A percentile compares a stretch with the other conserved stretches of the same genome.
Evolutionary conservation across 768 basidiomycete species (phyloP).

Genomic region (Trametes gibbosa): DNA sequence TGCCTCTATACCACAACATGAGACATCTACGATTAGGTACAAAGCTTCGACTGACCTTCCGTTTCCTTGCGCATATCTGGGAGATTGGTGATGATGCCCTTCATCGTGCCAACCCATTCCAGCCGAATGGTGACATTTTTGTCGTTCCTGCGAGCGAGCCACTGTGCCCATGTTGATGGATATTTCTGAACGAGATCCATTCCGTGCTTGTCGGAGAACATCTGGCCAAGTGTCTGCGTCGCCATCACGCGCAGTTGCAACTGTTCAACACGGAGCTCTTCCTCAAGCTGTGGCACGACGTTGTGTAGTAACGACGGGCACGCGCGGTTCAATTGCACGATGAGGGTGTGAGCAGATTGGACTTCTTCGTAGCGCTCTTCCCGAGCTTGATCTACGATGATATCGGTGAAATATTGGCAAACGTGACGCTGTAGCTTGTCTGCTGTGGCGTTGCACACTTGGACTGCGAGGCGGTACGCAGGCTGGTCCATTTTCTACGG

Average conservation of each 20-base stretch:
- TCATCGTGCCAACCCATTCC: slow-evolving; percentile 71
- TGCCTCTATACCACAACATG: slow-evolving; percentile 41
- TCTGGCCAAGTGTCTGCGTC: slow-evolving; percentile 85
- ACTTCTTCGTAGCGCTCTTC: slow-evolving; percentile 71
- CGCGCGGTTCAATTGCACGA: slow-evolving; percentile 75
- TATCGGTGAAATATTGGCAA: slow-evolving; percentile 90
- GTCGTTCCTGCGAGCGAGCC: slow-evolving; percentile 80
- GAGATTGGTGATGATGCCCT: slow-evolving; percentile 58
- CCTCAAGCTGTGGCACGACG: slow-evolving; percentile 91
- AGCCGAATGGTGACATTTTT: slow-evolving; percentile 67
- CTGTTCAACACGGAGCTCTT: slow-evolving; percentile 80
- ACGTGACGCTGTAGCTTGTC: slow-evolving; percentile 89
- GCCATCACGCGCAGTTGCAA: slow-evolving; percentile 69
- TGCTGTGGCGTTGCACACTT: slow-evolving; percentile 78
- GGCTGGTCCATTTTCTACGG: slow-evolving; percentile 66
- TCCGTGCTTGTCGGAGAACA: slow-evolving; percentile 80
- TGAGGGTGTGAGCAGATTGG: slow-evolving; percentile 76
- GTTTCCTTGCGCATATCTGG: slow-evolving; percentile 65
- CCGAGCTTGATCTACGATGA: slow-evolving; percentile 60
- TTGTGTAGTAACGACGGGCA: slow-evolving; percentile 83
- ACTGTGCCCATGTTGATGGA: slow-evolving; percentile 80
- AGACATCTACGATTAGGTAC: neutral
- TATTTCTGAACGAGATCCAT: slow-evolving; percentile 76
- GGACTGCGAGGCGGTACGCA: slow-evolving; percentile 77
- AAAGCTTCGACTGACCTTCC: slow-evolving; percentile 55